Base-by-base conservation (phyloP, 2,329 filamentous ascomycete genomes). In the Ascosphaera pollenicola region DNA sequence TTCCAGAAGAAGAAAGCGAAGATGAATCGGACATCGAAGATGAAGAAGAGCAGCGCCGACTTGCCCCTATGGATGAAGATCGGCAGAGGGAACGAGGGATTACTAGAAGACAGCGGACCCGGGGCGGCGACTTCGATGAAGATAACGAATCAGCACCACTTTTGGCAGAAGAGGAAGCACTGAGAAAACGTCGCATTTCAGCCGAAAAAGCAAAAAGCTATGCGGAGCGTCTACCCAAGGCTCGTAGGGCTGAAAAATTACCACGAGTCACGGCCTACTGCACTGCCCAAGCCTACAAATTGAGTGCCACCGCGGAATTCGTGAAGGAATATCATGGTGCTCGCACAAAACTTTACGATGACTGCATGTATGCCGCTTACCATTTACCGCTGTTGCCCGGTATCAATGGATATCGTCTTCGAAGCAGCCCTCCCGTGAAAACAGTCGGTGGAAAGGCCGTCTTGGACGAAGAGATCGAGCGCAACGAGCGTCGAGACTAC, bases 331-430 rank as follows among this genome's bases (percentile, higher is more conserved):
- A 77, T 50, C 89, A 98, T 59, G 76, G 79, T 24, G 87, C 85
- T 1, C 78, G 84, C 59, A 92, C 87, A 11, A 98, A 98, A 59
- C 67, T 95, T 3, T 98, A 98, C 58, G 89, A 98, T 56, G 89
- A 98, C 57, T 98, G 89, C 53, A 64, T 98, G 17, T 98, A 98
- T 54, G 82, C 78, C 18, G 87, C 93, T 37, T 98, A 98, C 56
- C 85, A 94, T 53, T 63, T 94, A 21, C 89, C 89, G 3, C 62
- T 98, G 13, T 65, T 95, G 40, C 78, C 82, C 2, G 89, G 87
- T 1, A 73, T 66, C 36, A 84, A 92, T 37, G 87, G 89, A 1
- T 94, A 85, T 56, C 69, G 89, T 18, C 66, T 98, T 18, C 73
- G 82, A 49, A 94, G 87, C 53, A 83, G 85, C 51, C 89, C 89